Percentiles rank a stretch among this genome's conserved stretches.
These are phyloP conservation scores for Backusella luteola DNA, from an alignment of 192 early-diverging fungal species.

Conservation along the genomic window DNA sequence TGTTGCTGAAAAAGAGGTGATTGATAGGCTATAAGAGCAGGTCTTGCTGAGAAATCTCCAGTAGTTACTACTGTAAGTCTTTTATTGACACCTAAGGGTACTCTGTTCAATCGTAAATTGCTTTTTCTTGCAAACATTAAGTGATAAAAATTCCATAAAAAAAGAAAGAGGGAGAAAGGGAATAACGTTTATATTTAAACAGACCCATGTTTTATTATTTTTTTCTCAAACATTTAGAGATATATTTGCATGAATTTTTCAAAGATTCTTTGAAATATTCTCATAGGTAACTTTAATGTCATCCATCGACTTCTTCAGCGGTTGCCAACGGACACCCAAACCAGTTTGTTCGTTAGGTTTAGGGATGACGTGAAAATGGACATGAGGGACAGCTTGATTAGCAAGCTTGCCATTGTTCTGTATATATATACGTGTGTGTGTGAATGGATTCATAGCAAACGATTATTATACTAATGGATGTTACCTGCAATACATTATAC, in stretches of 20 bases:
- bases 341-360: slow-evolving; percentile 67
- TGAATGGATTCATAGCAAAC: not conserved
- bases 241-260: not conserved
- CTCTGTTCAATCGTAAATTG: not conserved
- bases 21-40: not conserved
- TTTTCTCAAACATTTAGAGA: not conserved
- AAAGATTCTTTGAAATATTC: slow-evolving; percentile 16
- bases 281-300: slow-evolving; percentile 23
- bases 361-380: slow-evolving; percentile 93
- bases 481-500: slow-evolving; percentile 90
- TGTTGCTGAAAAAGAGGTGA: slow-evolving; percentile 3
- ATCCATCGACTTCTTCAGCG: slow-evolving; percentile 19
- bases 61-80: not conserved
- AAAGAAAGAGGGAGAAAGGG: not conserved
- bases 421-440: not conserved
- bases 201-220: not conserved
- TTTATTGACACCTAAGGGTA: not conserved
- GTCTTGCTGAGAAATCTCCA: not conserved
- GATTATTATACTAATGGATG: not conserved
- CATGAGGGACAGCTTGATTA: slow-evolving; percentile 79
- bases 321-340: slow-evolving; percentile 64
- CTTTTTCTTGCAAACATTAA: not conserved
- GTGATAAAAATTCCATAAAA: not conserved
- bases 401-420: slow-evolving; percentile 56
- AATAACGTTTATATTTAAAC: not conserved